Evolutionary conservation across 1,284 basidiomycete species (phyloP), one percentile per base, ranked within the genome.

Genomic region (Calocybe gambosa): DNA sequence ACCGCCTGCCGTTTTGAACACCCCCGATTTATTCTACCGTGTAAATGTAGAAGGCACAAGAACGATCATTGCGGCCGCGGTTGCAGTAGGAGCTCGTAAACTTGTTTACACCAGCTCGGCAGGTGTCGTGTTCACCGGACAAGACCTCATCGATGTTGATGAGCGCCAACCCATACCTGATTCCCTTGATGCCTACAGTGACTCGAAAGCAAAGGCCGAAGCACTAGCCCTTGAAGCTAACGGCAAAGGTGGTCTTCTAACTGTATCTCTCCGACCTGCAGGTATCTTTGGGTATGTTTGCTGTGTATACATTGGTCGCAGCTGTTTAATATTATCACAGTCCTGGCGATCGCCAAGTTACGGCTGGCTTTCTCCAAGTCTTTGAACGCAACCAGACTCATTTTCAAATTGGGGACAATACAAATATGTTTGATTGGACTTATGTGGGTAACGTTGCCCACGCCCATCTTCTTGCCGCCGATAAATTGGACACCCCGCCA

Each of bases 81-180:
- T 85, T 9, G 74, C 83, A 21, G 73, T 77, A 33, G 78, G 79
- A 13, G 84, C 98, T 6, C 74, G 74, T 15, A 94, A 96, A 64
- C 80, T 99, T 38, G 90, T 99, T 5, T 99, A 90, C 68, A 99
- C 96, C 2, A 93, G 89, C 55, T 94, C 90, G 39, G 94, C 93
- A 1, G 90, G 93, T 40, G 92, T 98, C 16, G 82, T 94, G 5
- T 98, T 93, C 69, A 85, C 89, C 51, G 94, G 94, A 0, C 65
- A 69, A 16, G 82, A 91, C 62, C 73, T 95, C 39, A 77, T 90
- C 55, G 85, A 94, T 61, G 80, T 89, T 26, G 96, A 99, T 65
- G 96, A 99, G 69, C 82, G 95, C 13, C 64, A 91, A 42, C 80
- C 83, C 0, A 80, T 80, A 56, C 93, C 93, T 0, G 75, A 78